phyloP scores from a whole-genome alignment of 768 basidiomycete genomes.

The Lactarius deliciosus region DNA sequence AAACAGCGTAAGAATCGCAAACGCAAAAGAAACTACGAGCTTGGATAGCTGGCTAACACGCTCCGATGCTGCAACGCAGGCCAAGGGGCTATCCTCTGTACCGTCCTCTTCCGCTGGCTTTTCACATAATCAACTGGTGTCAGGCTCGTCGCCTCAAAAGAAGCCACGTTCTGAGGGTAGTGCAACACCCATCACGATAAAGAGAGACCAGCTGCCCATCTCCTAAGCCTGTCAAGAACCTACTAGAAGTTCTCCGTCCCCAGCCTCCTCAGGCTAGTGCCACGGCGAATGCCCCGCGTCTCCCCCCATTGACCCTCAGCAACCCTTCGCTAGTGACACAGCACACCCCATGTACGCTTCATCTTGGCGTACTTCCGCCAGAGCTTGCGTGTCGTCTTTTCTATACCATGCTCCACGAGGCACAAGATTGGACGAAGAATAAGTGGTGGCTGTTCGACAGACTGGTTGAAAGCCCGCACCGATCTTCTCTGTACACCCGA shows the following conservation, averaged over 20 bases:
- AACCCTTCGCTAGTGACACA: slow-evolving; percentile 62
- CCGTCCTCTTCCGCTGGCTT: neutral
- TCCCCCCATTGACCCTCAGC: slow-evolving; percentile 59
- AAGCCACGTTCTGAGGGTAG: slow-evolving; percentile 18
- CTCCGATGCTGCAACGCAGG: slow-evolving; percentile 29
- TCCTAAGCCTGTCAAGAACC: slow-evolving; percentile 25
- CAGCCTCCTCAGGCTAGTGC: slow-evolving; percentile 16
- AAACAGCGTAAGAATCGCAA: slow-evolving; percentile 35
- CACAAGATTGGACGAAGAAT: slow-evolving; percentile 64
- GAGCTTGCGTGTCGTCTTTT: slow-evolving; percentile 76
- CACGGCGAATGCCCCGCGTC: slow-evolving; percentile 37
- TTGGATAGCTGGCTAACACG: slow-evolving; percentile 56
- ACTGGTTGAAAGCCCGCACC: slow-evolving; percentile 80
- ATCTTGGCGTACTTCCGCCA: slow-evolving; percentile 64
- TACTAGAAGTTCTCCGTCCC: slow-evolving; percentile 26
- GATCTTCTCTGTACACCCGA: slow-evolving; percentile 74
- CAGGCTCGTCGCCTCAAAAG: slow-evolving; percentile 3
- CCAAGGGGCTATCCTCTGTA: neutral
- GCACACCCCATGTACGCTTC: slow-evolving; percentile 75
- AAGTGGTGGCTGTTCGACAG: slow-evolving; percentile 87
- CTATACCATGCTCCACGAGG: slow-evolving; percentile 64
- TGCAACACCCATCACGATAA: neutral
- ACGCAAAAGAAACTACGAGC: slow-evolving; percentile 45
- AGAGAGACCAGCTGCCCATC: neutral
- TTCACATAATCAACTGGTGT: neutral